phyloP scores from a whole-genome alignment of 805 yeast genomes.

The Candida railenensis region DNA sequence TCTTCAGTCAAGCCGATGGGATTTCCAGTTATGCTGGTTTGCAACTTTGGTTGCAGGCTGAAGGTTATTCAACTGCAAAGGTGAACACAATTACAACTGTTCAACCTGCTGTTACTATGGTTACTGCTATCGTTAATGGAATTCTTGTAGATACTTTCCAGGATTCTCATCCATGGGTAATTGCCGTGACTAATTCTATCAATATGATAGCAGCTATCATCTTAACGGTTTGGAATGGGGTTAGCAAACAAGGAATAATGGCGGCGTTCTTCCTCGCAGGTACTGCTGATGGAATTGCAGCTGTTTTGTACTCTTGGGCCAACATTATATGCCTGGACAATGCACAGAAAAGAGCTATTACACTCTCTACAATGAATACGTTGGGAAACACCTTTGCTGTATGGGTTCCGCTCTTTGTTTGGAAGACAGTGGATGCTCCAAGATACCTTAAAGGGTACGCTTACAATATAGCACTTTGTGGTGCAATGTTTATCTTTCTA shows the following conservation, averaged over 20 bases:
- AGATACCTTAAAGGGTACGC: conserved; percentile 14
- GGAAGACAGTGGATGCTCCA: conserved; percentile 16
- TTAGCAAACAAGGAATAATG: conserved; percentile 10
- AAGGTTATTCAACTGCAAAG: conserved; percentile 13
- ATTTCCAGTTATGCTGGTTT: conserved; percentile 25
- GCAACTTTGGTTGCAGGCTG: conserved; percentile 17
- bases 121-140: conserved; percentile 24
- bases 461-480: conserved; percentile 16
- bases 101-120: conserved; percentile 21
- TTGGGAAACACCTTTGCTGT: conserved; percentile 15
- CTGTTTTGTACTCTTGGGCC: conserved; percentile 15
- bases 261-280: conserved; percentile 15
- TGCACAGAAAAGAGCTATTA: conserved; percentile 13
- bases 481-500: conserved; percentile 20
- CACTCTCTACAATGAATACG: conserved; percentile 14
- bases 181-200: conserved; percentile 13
- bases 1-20: conserved; percentile 32
- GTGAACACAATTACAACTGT: conserved; percentile 19
- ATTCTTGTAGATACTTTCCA: conserved; percentile 23
- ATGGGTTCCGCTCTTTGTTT: conserved; percentile 17
- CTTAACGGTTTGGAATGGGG: conserved; percentile 9
- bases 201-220: conserved; percentile 11
- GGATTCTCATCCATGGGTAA: conserved; percentile 21
- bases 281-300: conserved; percentile 13
- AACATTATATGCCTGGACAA: conserved; percentile 14